Conservation (phyloP, 495 filamentous ascomycete species). For the Penicillium argentinense region DNA sequence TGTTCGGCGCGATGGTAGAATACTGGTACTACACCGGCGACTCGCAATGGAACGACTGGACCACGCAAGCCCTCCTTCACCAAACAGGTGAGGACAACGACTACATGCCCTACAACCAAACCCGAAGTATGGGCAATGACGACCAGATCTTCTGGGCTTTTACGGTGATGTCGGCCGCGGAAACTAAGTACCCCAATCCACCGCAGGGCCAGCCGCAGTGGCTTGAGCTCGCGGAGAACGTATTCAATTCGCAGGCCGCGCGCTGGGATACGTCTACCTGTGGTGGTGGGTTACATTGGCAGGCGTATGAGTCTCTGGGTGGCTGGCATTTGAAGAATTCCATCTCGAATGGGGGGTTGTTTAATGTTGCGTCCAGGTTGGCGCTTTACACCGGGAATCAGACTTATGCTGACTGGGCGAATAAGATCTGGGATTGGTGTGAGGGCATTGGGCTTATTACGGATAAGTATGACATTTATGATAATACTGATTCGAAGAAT, state of each 20-base stretch:
- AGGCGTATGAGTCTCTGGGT: slow-evolving; percentile 75
- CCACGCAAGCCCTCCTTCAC: slow-evolving; percentile 64
- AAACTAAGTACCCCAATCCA: slow-evolving; percentile 67
- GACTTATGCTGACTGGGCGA: slow-evolving; percentile 77
- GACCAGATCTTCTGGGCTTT: slow-evolving; percentile 89
- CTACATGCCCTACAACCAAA: slow-evolving; percentile 83
- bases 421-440: slow-evolving; percentile 74
- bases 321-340: slow-evolving; percentile 83
- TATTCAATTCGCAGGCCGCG: slow-evolving; percentile 69
- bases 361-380: slow-evolving; percentile 74
- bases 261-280: slow-evolving; percentile 73
- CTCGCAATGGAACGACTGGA: slow-evolving; percentile 66
- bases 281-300: slow-evolving; percentile 78
- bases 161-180: slow-evolving; percentile 76
- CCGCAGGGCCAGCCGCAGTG: slow-evolving; percentile 61
- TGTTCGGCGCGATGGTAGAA: slow-evolving; percentile 74
- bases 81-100: slow-evolving; percentile 67
- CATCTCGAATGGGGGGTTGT: slow-evolving; percentile 77
- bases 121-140: slow-evolving; percentile 74
- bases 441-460: slow-evolving; percentile 60
- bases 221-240: slow-evolving; percentile 76
- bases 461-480: slow-evolving; percentile 58
- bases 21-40: slow-evolving; percentile 86
- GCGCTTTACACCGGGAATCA: slow-evolving; percentile 73
- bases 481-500: slow-evolving; percentile 35